Base-by-base conservation (phyloP, 805 yeast genomes). In the Lipomyces lipofer region DNA sequence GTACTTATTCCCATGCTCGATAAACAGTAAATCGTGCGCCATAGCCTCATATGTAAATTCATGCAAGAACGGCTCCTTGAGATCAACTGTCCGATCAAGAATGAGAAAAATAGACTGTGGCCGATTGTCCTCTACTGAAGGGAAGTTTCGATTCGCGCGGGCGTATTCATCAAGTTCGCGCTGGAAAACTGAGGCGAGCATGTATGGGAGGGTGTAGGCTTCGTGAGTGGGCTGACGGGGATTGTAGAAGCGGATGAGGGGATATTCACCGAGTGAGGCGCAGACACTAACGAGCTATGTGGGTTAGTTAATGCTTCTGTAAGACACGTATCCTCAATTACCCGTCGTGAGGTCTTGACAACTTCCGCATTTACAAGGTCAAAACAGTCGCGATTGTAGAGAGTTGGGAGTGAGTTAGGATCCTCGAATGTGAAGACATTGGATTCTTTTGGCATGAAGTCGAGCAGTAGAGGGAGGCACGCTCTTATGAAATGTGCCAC, bases 21-120 rank as follows among this genome's bases (percentile, higher is more conserved):
- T 73, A n/a, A 71, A 66, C 33, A 73, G 79, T 28, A 85, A 71
- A 69, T 92, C 99, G 73, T 85, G 85, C 17, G 91, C 86, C 87
- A 91, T 84, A 3, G 97, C 91, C 71, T 92, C 95, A 70, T 91
- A 94, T 22, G 85, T 81, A 70, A 91, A 88, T 67, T 89, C 96
- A 69, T 94, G 98, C 51, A 91, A 71, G 44, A 94, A 68, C 0
- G 97, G 96, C 5, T 94, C 86, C 64, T 81, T 80, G 46, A 86
- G 73, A 68, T 95, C 99, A 67, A 90, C 67, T 1, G 95, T 78
- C 58, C 99, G 77, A 69, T 94, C 99, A 1, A 87, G 75, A 17
- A 94, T 81, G 30, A 94, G 69, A 60, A 92, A 76, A 0, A 87
- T 76, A 0, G 96, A 79, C 58, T 94, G 76, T 19, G 88, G 88